These are phyloP conservation scores for apple (Malus domestica) DNA, from an alignment of 306 rosid genomes.

Conservation along the genomic window ASM211411v1 NC_041796.1:1443001-1443500, in stretches of 20 bases:
- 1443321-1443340: neutral
- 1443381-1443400: neutral
- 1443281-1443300: neutral
- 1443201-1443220: neutral
- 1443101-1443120: fast-evolving
- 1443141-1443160: neutral
- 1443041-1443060: neutral
- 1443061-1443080: neutral
- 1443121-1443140: neutral
- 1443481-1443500: too few relatives aligned
- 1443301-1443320: neutral
- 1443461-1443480: too few relatives aligned
- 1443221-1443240: neutral
- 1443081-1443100: neutral
- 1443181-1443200: neutral
- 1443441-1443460: too few relatives aligned
- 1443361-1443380: neutral
- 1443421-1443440: too few relatives aligned
- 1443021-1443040: neutral
- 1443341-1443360: neutral
- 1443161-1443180: neutral
- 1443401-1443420: too few relatives aligned
- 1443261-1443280: neutral
- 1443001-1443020: neutral
- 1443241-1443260: neutral